phyloP scores from a whole-genome alignment of 73 alveolate species.

The Durusdinium trenchii region DNA sequence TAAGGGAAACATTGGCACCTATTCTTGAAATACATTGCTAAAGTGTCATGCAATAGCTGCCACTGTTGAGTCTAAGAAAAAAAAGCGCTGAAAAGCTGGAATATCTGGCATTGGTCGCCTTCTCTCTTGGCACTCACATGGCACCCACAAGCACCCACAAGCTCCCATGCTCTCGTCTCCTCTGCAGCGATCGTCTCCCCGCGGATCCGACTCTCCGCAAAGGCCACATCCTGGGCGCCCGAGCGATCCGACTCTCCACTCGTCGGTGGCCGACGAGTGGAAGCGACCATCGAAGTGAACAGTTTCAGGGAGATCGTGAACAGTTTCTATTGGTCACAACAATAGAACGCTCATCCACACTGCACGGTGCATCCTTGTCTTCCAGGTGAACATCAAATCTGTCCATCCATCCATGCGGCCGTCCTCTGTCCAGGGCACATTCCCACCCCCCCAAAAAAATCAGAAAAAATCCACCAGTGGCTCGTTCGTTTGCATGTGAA shows the following conservation, averaged over 20 bases:
- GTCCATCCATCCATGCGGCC: no score
- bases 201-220: constrained; percentile 94
- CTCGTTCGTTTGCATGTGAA: neutral
- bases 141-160: neutral
- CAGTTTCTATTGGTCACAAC: neutral
- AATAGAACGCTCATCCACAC: neutral
- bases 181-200: constrained; percentile 95
- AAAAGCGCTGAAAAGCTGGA: neutral
- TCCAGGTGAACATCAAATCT: no score
- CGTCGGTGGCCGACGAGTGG: neutral
- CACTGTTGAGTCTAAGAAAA: no score
- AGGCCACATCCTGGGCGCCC: constrained; percentile 66
- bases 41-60: neutral
- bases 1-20: neutral
- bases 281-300: neutral
- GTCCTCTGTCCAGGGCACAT: no score
- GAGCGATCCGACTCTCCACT: neutral
- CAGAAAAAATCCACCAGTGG: neutral
- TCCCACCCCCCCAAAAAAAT: neutral
- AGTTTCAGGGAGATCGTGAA: neutral
- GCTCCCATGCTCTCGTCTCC: neutral
- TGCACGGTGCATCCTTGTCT: no score
- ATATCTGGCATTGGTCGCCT: neutral
- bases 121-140: neutral
- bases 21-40: neutral